phyloP scores from a whole-genome alignment of 2,329 filamentous ascomycete species.

The Xylariaceae sp. region DNA sequence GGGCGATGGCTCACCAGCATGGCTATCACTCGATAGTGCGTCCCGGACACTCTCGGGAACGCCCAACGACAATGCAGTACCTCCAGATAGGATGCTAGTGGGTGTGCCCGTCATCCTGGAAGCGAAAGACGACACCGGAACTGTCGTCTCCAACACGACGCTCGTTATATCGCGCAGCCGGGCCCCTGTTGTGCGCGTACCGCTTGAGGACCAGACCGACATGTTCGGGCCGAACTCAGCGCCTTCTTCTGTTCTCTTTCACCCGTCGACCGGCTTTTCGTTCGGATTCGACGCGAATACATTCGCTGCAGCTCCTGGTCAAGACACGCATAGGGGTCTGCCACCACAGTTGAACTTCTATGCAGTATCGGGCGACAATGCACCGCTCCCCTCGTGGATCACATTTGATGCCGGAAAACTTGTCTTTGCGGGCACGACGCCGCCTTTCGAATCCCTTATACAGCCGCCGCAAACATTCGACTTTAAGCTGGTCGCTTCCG shows the following conservation, averaged over 20 bases:
- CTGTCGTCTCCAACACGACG: slow-evolving; percentile 59
- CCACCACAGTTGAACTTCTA: slow-evolving; percentile 64
- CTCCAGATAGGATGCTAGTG: slow-evolving; percentile 44
- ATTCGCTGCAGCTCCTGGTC: slow-evolving; percentile 42
- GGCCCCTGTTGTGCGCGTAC: slow-evolving; percentile 49
- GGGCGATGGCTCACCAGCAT: slow-evolving; percentile 54
- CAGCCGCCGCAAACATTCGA: slow-evolving; percentile 67
- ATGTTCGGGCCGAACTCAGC: slow-evolving; percentile 54
- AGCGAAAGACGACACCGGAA: slow-evolving; percentile 62
- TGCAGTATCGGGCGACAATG: slow-evolving; percentile 68
- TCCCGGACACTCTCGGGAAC: slow-evolving; percentile 65
- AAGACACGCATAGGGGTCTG: no score
- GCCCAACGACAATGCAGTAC: slow-evolving; percentile 39
- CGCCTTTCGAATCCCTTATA: slow-evolving; percentile 55
- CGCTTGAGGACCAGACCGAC: slow-evolving; percentile 53
- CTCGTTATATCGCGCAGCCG: slow-evolving; percentile 61
- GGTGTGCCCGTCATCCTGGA: slow-evolving; percentile 59
- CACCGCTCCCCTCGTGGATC: slow-evolving; percentile 82
- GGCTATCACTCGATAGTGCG: slow-evolving; percentile 66
- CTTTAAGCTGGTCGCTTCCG: slow-evolving; percentile 70
- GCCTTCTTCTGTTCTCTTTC: slow-evolving; percentile 53
- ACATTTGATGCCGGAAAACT: slow-evolving; percentile 61
- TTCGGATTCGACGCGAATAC: slow-evolving; percentile 53
- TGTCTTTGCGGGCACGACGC: slow-evolving; percentile 66
- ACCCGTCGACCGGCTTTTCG: slow-evolving; percentile 47